phyloP scores from a whole-genome alignment of 495 filamentous ascomycete species.

The Podospora pseudopauciseta region DNA sequence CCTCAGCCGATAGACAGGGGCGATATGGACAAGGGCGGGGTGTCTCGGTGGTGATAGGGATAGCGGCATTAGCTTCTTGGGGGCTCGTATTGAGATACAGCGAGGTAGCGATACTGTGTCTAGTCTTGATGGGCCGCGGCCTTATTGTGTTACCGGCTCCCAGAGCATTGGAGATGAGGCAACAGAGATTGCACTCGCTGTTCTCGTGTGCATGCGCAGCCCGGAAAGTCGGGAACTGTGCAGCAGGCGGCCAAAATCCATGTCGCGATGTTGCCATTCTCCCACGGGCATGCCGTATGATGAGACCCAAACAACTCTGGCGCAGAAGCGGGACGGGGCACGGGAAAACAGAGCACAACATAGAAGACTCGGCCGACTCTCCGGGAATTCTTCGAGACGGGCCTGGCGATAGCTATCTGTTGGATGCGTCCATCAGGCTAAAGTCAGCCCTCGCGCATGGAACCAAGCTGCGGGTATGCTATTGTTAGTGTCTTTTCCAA shows the following conservation, averaged over 20 bases:
- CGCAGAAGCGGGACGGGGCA: constrained; percentile 4
- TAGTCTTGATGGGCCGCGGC: constrained; percentile 9
- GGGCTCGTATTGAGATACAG: constrained; percentile 16
- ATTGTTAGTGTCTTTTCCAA: constrained; percentile 15
- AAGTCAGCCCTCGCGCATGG: constrained; percentile 16
- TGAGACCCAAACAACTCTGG: not conserved
- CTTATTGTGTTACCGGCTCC: not conserved
- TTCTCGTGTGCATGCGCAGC: constrained; percentile 18
- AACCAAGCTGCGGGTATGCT: constrained; percentile 19
- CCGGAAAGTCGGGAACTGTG: constrained; percentile 29
- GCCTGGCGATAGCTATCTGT: constrained; percentile 21
- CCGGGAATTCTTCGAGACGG: constrained; percentile 21
- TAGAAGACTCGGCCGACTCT: constrained; percentile 25
- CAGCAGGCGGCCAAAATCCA: constrained; percentile 2
- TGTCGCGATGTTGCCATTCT: constrained; percentile 1
- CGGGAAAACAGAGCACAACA: constrained; percentile 18
- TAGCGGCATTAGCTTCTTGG: constrained; percentile 17
- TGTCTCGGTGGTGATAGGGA: not conserved
- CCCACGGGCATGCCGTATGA: constrained; percentile 9
- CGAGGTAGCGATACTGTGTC: not conserved
- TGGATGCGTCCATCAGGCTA: constrained; percentile 26
- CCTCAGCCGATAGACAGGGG: constrained; percentile 3
- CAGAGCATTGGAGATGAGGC: constrained; percentile 4
- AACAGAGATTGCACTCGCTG: constrained; percentile 1
- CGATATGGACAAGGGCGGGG: constrained; percentile 2